These are phyloP conservation scores for Globisporangium megalacanthum DNA, from an alignment of 352 stramenopile genomes.

Conservation along the genomic window DNA sequence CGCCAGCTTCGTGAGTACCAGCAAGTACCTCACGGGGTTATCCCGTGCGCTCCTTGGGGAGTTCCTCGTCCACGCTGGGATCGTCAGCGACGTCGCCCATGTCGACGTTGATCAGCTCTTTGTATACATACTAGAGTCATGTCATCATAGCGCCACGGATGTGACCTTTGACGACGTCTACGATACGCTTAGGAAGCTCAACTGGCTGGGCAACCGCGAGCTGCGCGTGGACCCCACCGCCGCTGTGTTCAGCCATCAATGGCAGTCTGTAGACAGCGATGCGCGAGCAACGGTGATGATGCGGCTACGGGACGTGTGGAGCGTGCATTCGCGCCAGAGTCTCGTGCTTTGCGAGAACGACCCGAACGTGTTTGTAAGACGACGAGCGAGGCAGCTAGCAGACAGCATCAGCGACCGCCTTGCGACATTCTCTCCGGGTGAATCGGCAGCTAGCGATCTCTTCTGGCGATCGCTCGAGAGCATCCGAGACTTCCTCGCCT, in stretches of 20 bases:
- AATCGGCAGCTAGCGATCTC: not conserved
- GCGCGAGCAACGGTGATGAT: not conserved
- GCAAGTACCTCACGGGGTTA: slow-evolving; percentile 40
- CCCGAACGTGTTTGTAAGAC: slow-evolving; percentile 43
- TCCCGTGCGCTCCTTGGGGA: slow-evolving; percentile 27
- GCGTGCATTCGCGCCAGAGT: slow-evolving; percentile 21
- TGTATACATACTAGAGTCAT: slow-evolving; percentile 18
- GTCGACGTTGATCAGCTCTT: slow-evolving; percentile 44
- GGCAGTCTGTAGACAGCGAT: slow-evolving; percentile 4
- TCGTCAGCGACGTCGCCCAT: slow-evolving; percentile 23
- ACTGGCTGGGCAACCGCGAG: slow-evolving; percentile 26
- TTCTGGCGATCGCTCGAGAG: slow-evolving; percentile 19
- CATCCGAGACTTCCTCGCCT: slow-evolving; percentile 36
- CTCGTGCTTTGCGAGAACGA: slow-evolving; percentile 46
- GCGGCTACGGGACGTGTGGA: slow-evolving; percentile 29
- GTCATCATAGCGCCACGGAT: slow-evolving; percentile 17
- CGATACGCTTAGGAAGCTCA: slow-evolving; percentile 18
- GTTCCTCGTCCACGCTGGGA: slow-evolving; percentile 31
- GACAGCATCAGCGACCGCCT: slow-evolving; percentile 20
- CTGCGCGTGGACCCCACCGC: slow-evolving; percentile 20
- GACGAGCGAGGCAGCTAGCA: slow-evolving; percentile 17
- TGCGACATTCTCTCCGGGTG: too few relatives aligned
- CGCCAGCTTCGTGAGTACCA: not conserved
- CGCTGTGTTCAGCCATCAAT: slow-evolving; percentile 11
- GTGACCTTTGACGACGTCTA: slow-evolving; percentile 39